Evolutionary conservation across 1,139 yeast species (phyloP), one percentile per base, ranked within the genome.

Genomic region (Lodderomyces parapsilosis): DNA sequence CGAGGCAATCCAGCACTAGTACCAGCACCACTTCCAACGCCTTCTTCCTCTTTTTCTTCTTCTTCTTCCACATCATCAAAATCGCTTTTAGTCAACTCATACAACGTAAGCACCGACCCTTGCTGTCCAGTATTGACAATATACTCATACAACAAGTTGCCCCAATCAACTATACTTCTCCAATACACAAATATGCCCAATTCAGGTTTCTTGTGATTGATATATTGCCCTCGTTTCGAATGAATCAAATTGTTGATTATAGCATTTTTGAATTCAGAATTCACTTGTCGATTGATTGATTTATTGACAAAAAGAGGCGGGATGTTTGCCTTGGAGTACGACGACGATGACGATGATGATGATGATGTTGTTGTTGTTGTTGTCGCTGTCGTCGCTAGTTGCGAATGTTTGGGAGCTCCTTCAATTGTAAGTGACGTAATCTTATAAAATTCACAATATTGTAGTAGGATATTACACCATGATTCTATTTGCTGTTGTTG

Each of bases 131-230:
- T 77, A 13, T 71, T 68, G 43, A 84, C 91, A 17, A 87, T 66
- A 57, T 68, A 65, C 18, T 58, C 66, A 49, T 66, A 61, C 23
- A 72, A 56, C 28, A 77, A 57, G 13, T 81, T 77, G 0, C 90
- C 87, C 96, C 97, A 88, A 47, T 88, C 94, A 14, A 73, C 81
- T 9, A 86, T 69, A 11, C 80, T 69, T 49, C 82, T 76, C 91
- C 96, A 89, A 52, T 81, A 80, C 4, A 91, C 71, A 36, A 69
- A 73, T 45, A 81, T 58, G 10, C 80, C 81, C 25, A 60, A 54
- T 33, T 68, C 73, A 23, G 72, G 76, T 43, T 64, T 60, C 48
- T 68, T 69, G 4, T 63, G 55, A 49, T 73, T 62, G 33, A 76
- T 63, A 69, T 81, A 80, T 34, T 71, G 82, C 1, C 81, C 90